Conservation (phyloP, 2,329 filamentous ascomycete genomes). For the Aureobasidium sp. region DNA sequence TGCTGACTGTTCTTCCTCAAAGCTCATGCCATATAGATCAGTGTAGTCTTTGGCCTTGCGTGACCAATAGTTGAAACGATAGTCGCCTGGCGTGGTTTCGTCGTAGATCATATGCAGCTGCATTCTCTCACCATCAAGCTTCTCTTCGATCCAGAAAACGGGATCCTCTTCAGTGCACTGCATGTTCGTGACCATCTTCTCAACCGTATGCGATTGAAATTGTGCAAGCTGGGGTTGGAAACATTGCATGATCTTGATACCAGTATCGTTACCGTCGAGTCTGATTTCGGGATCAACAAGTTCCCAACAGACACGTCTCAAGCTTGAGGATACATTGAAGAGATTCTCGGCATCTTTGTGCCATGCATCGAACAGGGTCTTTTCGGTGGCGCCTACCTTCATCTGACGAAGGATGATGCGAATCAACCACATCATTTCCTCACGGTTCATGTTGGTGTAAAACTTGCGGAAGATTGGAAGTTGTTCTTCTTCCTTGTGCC, state of each 20-base stretch:
- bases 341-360: slow-evolving; percentile 45
- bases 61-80: slow-evolving; percentile 81
- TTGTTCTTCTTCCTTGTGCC: slow-evolving; percentile 75
- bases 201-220: slow-evolving; percentile 76
- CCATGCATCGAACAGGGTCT: slow-evolving; percentile 67
- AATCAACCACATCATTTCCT: slow-evolving; percentile 90
- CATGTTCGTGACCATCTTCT: slow-evolving; percentile 65
- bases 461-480: slow-evolving; percentile 72
- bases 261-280: slow-evolving; percentile 64
- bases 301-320: slow-evolving; percentile 92
- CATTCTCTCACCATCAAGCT: slow-evolving; percentile 93
- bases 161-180: slow-evolving; percentile 59
- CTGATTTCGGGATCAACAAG: slow-evolving; percentile 63
- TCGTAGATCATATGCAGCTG: slow-evolving; percentile 87
- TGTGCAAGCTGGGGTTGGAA: slow-evolving; percentile 94
- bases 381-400: slow-evolving; percentile 72
- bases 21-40: slow-evolving; percentile 75
- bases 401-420: slow-evolving; percentile 81
- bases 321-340: slow-evolving; percentile 84
- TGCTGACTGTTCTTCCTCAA: slow-evolving; percentile 60
- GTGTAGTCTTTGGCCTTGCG: slow-evolving; percentile 95
- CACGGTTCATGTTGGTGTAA: slow-evolving; percentile 83
- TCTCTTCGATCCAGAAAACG: slow-evolving; percentile 96
- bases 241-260: slow-evolving; percentile 79
- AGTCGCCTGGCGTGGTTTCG: slow-evolving; percentile 56